A percentile compares a stretch with the other conserved stretches of the same genome.
These are phyloP conservation scores for Colletotrichum spaethianum DNA, from an alignment of 2,329 filamentous ascomycete genomes.

Conservation along the genomic window DNA sequence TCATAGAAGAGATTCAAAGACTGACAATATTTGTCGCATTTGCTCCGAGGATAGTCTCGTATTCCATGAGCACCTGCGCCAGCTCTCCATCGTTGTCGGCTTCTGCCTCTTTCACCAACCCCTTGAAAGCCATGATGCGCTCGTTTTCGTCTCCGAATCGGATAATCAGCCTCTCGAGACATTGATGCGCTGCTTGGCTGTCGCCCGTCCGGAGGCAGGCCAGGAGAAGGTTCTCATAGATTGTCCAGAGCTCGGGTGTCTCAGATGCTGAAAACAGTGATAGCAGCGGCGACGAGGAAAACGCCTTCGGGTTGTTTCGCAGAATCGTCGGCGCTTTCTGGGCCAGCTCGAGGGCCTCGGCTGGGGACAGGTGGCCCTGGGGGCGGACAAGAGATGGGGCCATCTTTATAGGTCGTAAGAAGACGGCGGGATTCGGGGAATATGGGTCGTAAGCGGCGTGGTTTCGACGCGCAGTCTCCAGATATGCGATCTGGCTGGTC, in stretches of 20 bases:
- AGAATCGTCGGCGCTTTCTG: slow-evolving; percentile 73
- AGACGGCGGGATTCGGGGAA: neutral
- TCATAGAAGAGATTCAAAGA: slow-evolving; percentile 38
- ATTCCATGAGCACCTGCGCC: slow-evolving; percentile 79
- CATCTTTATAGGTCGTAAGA: slow-evolving; percentile 53
- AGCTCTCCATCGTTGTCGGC: slow-evolving; percentile 77
- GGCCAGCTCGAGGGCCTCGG: slow-evolving; percentile 70
- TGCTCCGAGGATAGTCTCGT: slow-evolving; percentile 80
- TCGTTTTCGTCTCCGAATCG: slow-evolving; percentile 91
- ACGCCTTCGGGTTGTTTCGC: slow-evolving; percentile 65
- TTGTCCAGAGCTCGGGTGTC: slow-evolving; percentile 84
- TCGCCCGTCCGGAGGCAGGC: slow-evolving; percentile 89
- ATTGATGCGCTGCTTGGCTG: slow-evolving; percentile 81
- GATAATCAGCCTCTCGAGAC: slow-evolving; percentile 80
- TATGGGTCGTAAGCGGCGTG: neutral
- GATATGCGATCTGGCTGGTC: neutral
- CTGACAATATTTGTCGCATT: slow-evolving; percentile 86
- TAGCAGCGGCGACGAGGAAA: slow-evolving; percentile 67
- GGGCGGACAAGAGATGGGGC: slow-evolving; percentile 68
- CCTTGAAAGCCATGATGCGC: slow-evolving; percentile 85
- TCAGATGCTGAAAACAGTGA: slow-evolving; percentile 74
- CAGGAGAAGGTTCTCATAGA: slow-evolving; percentile 88
- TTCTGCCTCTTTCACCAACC: slow-evolving; percentile 87
- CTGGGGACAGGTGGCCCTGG: slow-evolving; percentile 69
- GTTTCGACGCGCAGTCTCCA: neutral